Conservation (phyloP, 495 filamentous ascomycete genomes). For the Hypoxylon fragiforme region DNA sequence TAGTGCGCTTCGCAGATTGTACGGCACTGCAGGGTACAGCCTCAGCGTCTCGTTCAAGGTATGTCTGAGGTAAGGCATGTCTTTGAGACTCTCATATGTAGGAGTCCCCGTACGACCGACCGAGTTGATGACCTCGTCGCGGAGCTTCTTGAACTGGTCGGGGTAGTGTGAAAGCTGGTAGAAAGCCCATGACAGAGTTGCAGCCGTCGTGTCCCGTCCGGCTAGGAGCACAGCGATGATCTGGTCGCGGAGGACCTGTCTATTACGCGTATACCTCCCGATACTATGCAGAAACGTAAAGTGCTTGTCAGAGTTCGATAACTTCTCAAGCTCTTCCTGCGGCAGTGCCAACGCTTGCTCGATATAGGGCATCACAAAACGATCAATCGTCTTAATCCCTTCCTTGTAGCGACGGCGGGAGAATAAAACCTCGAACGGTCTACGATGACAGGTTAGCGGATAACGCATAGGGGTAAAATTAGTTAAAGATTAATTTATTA, state of each 20-base stretch:
- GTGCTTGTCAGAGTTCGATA: conserved; percentile 44
- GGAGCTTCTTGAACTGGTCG: conserved; percentile 50
- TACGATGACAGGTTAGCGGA: conserved; percentile 16
- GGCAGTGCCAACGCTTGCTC: conserved; percentile 52
- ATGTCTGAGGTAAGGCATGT: conserved; percentile 45
- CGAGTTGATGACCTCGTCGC: conserved; percentile 41
- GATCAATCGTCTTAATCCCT: conserved; percentile 49
- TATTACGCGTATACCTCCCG: conserved; percentile 47
- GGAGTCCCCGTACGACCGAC: conserved; percentile 38
- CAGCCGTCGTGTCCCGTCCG: conserved; percentile 64
- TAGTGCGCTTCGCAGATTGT: conserved; percentile 51
- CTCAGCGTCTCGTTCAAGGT: conserved; percentile 53
- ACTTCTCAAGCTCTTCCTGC: conserved; percentile 54
- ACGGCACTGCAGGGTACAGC: conserved; percentile 55
- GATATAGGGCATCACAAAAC: conserved; percentile 58
- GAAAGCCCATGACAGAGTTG: conserved; percentile 58
- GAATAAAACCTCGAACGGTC: conserved; percentile 48
- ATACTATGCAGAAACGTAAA: conserved; percentile 56
- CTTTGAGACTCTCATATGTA: conserved; percentile 46
- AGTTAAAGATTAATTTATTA: conserved; percentile 28
- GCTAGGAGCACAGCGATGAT: conserved; percentile 61
- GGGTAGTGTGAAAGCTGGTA: conserved; percentile 56
- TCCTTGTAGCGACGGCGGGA: conserved; percentile 47
- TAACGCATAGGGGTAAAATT: background rate
- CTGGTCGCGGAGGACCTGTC: conserved; percentile 59